Evolutionary conservation across 2,329 filamentous ascomycete genomes (phyloP).

Genomic region (Fusarium begoniae): DNA sequence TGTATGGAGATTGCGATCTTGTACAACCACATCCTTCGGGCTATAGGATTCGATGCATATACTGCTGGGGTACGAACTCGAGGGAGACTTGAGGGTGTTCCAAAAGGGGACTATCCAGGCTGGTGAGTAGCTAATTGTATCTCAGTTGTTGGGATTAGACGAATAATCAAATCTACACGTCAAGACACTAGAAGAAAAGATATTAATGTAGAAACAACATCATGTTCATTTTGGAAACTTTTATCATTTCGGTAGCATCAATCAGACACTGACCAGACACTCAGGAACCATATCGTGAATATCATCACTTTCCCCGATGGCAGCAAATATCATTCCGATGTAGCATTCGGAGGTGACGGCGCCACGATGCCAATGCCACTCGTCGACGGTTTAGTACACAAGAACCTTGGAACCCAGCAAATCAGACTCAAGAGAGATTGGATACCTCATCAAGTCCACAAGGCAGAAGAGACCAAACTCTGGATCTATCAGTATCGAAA

Average conservation of each 20-base stretch:
- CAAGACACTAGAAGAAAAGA: fast-evolving
- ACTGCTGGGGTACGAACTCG: conserved; percentile 63
- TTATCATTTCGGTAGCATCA: fast-evolving
- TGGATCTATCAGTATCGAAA: conserved; percentile 73
- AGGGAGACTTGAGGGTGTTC: conserved; percentile 51
- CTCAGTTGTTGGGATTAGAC: not conserved
- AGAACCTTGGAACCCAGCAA: conserved; percentile 64
- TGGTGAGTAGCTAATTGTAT: conserved; percentile 48
- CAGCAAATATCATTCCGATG: conserved; percentile 65
- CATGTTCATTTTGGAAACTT: not conserved
- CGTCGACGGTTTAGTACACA: conserved; percentile 50
- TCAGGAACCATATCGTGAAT: conserved; percentile 65
- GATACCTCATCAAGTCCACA: conserved; percentile 54
- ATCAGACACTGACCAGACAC: not conserved
- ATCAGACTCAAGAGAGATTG: conserved; percentile 61
- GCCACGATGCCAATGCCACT: conserved; percentile 67
- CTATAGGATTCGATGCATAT: conserved; percentile 63
- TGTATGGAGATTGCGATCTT: conserved; percentile 69
- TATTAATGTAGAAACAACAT: not conserved
- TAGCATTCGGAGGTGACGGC: conserved; percentile 73
- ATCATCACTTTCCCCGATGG: conserved; percentile 64
- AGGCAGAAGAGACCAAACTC: conserved; percentile 52
- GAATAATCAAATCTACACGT: not conserved
- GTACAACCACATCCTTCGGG: conserved; percentile 62
- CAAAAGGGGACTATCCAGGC: conserved; percentile 55